Evolutionary conservation across 345 rosid genomes (phyloP).

Genomic region (Psidium guajava): DNA sequence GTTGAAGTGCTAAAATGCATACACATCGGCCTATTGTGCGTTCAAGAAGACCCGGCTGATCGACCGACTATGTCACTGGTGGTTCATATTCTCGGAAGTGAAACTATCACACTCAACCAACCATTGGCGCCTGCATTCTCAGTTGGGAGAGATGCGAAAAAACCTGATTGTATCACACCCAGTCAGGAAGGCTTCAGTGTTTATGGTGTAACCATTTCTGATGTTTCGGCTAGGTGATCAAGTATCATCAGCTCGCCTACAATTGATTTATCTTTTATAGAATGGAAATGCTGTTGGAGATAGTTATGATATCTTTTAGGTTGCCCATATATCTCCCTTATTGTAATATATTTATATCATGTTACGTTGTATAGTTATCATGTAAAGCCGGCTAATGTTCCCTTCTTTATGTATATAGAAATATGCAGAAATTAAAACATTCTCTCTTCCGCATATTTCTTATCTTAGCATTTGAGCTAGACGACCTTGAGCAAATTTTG

Average conservation of each 20-base stretch:
- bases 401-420: background rate
- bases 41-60: background rate
- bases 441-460: background rate
- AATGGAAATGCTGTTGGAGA: background rate
- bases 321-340: background rate
- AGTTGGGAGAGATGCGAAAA: background rate
- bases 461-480: too few relatives aligned
- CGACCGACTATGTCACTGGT: background rate
- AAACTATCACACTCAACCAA: background rate
- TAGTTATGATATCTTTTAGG: background rate
- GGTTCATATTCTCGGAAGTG: background rate
- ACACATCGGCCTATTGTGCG: background rate
- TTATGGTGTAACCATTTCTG: background rate
- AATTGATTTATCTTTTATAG: background rate
- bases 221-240: background rate
- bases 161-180: background rate
- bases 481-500: background rate
- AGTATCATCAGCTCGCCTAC: background rate
- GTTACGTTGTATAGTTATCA: background rate
- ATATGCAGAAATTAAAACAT: background rate
- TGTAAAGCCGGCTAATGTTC: background rate
- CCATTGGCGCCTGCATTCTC: slow-evolving; percentile 17
- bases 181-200: background rate
- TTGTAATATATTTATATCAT: background rate
- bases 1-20: background rate